Evolutionary conservation across 2,329 filamentous ascomycete genomes (phyloP), one percentile per base, ranked within the genome.

Genomic region (Metarhizium guizhouense): DNA sequence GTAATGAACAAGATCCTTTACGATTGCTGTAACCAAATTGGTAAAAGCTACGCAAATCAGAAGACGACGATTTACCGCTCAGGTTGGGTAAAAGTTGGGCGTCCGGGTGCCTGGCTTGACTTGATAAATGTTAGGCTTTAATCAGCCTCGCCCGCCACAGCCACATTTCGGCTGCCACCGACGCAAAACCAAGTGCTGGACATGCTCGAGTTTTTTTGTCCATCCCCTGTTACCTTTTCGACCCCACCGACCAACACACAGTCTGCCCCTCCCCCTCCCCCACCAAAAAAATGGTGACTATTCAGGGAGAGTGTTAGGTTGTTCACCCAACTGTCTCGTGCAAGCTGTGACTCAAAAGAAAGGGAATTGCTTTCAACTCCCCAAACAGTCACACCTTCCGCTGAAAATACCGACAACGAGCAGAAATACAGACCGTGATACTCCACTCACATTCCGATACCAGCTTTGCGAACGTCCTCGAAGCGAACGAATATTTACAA

Each of bases 401-500:
- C 14, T 30, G 3, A 29, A 29, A 16, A 20, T 30, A 16, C 25
- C 11, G 25, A 48, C 45, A 16, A 48, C 25, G 30, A 48, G 45
- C 6, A 16, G 10, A 48, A 16, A 16, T 4, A n/a, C 25, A 7
- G 32, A 34, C 45, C 3, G 6, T 14, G 10, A 48, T 16, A 5
- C 8, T 34, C 10, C 7, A 11, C 10, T 34, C 32, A 7, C 5
- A 6, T 4, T 3, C 18, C 20, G 25, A 48, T 18, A 48, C 45
- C 4, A 30, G 30, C 20, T 48, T 48, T 48, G 11, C 45, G 13
- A 4, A 11, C 5, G n/a, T 45, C 16, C 45, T n/a, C 13, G 6
- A 18, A 16, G 11, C 20, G 25, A 29, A 48, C 18, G 11, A 29
- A 48, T 25, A 25, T 25, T 25, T 29, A 20, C 64, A 72, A 59